Evolutionary conservation across 129 eudicot genomes (phyloP).

Genomic region (Ambrosia trifida): DNA sequence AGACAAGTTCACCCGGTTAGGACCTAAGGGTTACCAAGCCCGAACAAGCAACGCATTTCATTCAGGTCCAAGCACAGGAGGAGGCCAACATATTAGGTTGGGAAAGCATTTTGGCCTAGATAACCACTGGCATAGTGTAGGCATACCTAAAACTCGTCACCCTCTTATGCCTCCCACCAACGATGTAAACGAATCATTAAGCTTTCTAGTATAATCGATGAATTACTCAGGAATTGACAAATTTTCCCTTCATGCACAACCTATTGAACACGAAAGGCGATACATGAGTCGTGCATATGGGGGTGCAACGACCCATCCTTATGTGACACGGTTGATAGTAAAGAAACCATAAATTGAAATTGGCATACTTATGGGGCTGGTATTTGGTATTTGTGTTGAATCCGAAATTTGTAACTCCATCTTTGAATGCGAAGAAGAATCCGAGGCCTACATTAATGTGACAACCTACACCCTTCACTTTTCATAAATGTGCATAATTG

Average conservation of each 20-base stretch:
- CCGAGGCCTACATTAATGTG: no score
- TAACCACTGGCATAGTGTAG: slow-evolving; percentile 17
- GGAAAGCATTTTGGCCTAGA: slow-evolving; percentile 2
- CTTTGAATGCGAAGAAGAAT: no score
- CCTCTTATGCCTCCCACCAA: slow-evolving; percentile 14
- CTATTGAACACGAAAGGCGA: slow-evolving; percentile 2
- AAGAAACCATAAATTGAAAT: background rate
- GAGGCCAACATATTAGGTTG: background rate
- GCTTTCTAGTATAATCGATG: background rate
- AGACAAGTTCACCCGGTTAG: background rate
- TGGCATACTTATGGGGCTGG: background rate
- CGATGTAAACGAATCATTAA: slow-evolving; percentile 20
- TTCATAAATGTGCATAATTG: no score
- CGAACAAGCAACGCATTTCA: slow-evolving; percentile 7
- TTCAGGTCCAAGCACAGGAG: background rate
- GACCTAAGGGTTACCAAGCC: background rate
- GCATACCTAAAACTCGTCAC: slow-evolving; percentile 17
- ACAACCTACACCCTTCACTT: no score
- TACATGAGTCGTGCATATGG: background rate
- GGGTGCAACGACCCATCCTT: background rate
- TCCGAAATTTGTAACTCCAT: no score
- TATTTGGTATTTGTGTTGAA: no score
- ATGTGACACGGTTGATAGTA: slow-evolving; percentile 4
- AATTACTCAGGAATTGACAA: slow-evolving; percentile 10
- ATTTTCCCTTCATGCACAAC: background rate